Conservation (phyloP, 164 flowering plant species). For the Kalanchoe fedtschenkoi region DNA sequence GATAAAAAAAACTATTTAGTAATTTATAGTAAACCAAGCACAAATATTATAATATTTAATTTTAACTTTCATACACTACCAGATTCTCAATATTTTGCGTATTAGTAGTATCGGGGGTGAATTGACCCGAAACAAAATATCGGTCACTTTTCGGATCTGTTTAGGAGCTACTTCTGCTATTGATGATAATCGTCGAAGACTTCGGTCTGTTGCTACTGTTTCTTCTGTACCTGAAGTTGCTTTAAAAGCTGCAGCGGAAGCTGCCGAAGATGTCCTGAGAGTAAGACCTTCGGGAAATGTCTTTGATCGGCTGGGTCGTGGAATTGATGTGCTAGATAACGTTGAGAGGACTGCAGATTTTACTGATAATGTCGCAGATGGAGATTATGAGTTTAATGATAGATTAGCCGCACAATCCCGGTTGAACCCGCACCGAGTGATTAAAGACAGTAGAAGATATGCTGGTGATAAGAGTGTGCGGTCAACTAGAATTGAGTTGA, state of each 20-base stretch:
- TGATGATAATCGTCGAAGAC: neutral
- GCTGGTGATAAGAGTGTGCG: too few species aligned
- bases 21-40: too few species aligned
- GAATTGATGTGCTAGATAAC: slow-evolving; percentile 22
- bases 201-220: neutral
- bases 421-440: neutral
- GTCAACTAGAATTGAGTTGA: too few species aligned
- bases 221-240: neutral
- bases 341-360: slow-evolving; percentile 13
- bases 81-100: too few species aligned
- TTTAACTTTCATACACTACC: too few species aligned
- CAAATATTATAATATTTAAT: too few species aligned
- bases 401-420: neutral
- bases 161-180: neutral
- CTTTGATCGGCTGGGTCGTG: slow-evolving; percentile 69
- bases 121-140: too few species aligned
- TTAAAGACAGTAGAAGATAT: slow-evolving; percentile 15
- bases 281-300: slow-evolving; percentile 47
- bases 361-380: slow-evolving; percentile 13
- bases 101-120: too few species aligned
- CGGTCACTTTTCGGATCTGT: too few species aligned
- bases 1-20: too few species aligned
- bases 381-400: neutral
- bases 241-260: slow-evolving; percentile 34
- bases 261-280: slow-evolving; percentile 68